phyloP scores from a whole-genome alignment of 345 rosid genomes.

The Psidium guajava region DNA sequence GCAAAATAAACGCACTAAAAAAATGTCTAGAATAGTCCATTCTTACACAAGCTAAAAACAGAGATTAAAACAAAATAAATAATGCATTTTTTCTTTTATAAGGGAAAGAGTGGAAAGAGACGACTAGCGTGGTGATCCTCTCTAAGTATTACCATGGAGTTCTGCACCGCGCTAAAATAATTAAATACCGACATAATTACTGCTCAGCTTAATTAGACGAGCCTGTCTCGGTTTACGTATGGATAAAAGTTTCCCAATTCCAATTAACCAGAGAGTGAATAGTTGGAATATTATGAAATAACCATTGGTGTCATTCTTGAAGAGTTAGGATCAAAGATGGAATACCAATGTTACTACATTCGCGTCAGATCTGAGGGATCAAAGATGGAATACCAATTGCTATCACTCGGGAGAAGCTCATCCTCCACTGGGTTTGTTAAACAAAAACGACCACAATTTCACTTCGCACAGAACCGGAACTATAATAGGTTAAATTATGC shows the following conservation, averaged over 20 bases:
- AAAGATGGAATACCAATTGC: not conserved
- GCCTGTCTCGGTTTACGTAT: not conserved
- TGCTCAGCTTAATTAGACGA: not conserved
- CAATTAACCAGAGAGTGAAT: not conserved
- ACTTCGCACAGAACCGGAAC: not conserved
- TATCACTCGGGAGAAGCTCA: not conserved
- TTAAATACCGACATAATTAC: not conserved
- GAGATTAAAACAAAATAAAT: not conserved
- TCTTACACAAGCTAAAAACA: not conserved
- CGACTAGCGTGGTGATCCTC: rapidly evolving
- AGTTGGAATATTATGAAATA: not conserved
- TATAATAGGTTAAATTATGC: not conserved
- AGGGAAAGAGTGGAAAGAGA: not conserved
- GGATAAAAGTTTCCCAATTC: not conserved
- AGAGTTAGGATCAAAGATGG: not conserved
- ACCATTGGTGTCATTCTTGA: not conserved
- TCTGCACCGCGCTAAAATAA: not conserved
- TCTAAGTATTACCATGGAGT: not conserved
- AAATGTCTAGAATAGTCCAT: not conserved
- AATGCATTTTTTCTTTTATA: not conserved
- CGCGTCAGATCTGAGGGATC: not conserved
- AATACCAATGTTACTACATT: not conserved
- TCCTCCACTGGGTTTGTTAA: not conserved
- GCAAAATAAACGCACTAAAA: not conserved
- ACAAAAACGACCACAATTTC: not conserved